These are phyloP conservation scores for Crithidia acanthocephali DNA, from an alignment of 208 protist genomes.

Conservation along the genomic window DNA sequence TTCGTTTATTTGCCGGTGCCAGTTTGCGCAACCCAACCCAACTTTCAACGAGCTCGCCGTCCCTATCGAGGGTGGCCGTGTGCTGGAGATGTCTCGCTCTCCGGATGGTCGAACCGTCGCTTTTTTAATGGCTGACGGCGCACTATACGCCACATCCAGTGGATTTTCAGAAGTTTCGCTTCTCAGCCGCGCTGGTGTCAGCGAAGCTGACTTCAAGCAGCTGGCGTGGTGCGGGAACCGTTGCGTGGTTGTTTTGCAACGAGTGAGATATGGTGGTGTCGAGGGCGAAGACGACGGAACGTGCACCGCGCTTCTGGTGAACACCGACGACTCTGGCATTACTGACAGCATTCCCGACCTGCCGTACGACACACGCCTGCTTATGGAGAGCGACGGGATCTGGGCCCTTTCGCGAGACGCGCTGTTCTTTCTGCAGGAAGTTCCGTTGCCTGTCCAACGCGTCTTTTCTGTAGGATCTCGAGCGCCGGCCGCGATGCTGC, in stretches of 20 bases:
- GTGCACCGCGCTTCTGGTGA: conserved; percentile 51
- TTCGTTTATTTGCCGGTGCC: conserved; percentile 39
- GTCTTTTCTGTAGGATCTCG: conserved; percentile 80
- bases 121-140: conserved; percentile 66
- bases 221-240: conserved; percentile 65
- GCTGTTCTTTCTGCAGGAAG: conserved; percentile 79
- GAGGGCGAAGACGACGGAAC: conserved; percentile 32
- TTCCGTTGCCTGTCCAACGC: conserved; percentile 44
- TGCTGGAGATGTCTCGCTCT: conserved; percentile 63
- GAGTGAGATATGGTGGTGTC: conserved; percentile 26
- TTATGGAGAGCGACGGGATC: conserved; percentile 69
- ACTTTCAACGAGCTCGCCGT: conserved; percentile 54
- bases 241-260: conserved; percentile 42
- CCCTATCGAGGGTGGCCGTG: conserved; percentile 51
- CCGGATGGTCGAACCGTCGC: conserved; percentile 47
- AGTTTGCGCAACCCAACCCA: conserved; percentile 16
- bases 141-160: conserved; percentile 57
- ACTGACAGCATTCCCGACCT: conserved; percentile 67
- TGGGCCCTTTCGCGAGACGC: conserved; percentile 48
- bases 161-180: conserved; percentile 65
- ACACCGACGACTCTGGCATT: conserved; percentile 47
- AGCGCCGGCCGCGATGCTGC: conserved; percentile 58
- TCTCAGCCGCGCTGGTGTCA: conserved; percentile 23
- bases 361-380: conserved; percentile 44
- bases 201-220: conserved; percentile 34